A percentile compares a stretch with the other conserved stretches of the same genome.
These are phyloP conservation scores for Zostera marina DNA, from an alignment of 116 monocot genomes.

Conservation along the genomic window DNA sequence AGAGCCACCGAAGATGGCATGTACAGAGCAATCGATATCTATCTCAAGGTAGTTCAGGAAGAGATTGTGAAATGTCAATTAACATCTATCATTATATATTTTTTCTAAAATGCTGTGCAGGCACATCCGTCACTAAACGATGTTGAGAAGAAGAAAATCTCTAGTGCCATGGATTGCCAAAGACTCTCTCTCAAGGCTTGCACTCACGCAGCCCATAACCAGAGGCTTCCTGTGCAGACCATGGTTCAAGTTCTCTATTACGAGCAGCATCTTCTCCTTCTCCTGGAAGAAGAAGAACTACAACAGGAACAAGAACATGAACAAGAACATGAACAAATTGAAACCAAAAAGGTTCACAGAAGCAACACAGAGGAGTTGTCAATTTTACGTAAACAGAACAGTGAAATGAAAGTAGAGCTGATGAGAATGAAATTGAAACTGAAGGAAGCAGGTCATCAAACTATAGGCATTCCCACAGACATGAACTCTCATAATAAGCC, in stretches of 20 bases:
- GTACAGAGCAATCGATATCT: slow-evolving; percentile 90
- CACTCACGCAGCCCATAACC: slow-evolving; percentile 88
- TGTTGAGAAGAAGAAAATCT: slow-evolving; percentile 59
- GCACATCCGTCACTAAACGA: slow-evolving; percentile 60
- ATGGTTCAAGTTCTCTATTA: slow-evolving; percentile 74
- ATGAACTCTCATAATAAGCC: no score
- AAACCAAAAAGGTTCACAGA: background rate
- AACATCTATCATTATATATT: background rate
- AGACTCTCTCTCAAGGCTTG: slow-evolving; percentile 79
- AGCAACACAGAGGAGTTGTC: slow-evolving; percentile 31
- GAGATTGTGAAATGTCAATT: background rate
- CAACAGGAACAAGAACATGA: no score
- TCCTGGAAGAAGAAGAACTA: no score
- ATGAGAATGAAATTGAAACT: slow-evolving; percentile 36
- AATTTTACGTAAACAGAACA: slow-evolving; percentile 50
- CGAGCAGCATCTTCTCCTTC: slow-evolving; percentile 48
- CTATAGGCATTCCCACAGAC: background rate
- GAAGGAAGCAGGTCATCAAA: slow-evolving; percentile 20
- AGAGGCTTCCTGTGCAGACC: slow-evolving; percentile 60
- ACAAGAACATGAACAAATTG: no score
- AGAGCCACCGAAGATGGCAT: slow-evolving; percentile 70
- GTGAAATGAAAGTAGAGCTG: slow-evolving; percentile 51
- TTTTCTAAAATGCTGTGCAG: slow-evolving; percentile 13
- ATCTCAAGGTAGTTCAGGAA: slow-evolving; percentile 43
- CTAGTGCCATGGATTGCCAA: slow-evolving; percentile 77